These are phyloP conservation scores for Hyaloscypha finlandica DNA, from an alignment of 495 filamentous ascomycete genomes.

Conservation along the genomic window DNA sequence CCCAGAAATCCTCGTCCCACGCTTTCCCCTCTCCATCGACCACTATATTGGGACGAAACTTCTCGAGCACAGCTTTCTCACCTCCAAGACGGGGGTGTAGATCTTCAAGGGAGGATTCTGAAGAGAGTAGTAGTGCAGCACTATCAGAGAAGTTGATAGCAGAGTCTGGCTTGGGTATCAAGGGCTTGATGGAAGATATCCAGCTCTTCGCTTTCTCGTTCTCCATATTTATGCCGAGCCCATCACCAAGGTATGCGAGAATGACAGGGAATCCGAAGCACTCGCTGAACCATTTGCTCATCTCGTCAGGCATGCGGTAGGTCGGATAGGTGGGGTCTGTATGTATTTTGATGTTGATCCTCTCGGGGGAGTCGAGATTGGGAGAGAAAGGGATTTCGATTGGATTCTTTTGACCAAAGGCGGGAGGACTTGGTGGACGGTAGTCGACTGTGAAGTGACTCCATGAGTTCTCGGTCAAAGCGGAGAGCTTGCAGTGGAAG, in stretches of 20 bases:
- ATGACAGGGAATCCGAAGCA: constrained; percentile 67
- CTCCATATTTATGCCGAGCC: constrained; percentile 1
- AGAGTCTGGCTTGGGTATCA: background rate
- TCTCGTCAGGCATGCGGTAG: constrained; percentile 64
- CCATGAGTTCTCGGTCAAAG: constrained; percentile 28
- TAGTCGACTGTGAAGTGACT: constrained; percentile 56
- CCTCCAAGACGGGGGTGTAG: constrained; percentile 58
- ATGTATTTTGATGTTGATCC: constrained; percentile 60
- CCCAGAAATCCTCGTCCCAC: constrained; percentile 91
- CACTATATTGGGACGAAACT: constrained; percentile 86
- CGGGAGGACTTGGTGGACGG: constrained; percentile 38
- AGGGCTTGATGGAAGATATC: constrained; percentile 8
- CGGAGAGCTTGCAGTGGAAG: constrained; percentile 61
- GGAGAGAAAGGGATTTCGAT: constrained; percentile 65
- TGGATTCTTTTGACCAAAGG: constrained; percentile 8
- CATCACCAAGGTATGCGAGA: constrained; percentile 67
- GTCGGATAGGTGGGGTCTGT: constrained; percentile 55
- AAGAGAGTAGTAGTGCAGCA: constrained; percentile 72
- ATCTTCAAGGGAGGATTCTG: constrained; percentile 65
- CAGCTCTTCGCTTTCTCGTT: constrained; percentile 11
- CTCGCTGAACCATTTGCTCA: constrained; percentile 74
- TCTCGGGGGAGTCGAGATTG: constrained; percentile 46
- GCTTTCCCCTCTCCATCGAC: constrained; percentile 55
- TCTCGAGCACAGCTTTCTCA: constrained; percentile 65
- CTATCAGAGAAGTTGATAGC: constrained; percentile 74